Conservation (phyloP, 116 monocot genomes). For the Trichopus zeylanicus region DNA sequence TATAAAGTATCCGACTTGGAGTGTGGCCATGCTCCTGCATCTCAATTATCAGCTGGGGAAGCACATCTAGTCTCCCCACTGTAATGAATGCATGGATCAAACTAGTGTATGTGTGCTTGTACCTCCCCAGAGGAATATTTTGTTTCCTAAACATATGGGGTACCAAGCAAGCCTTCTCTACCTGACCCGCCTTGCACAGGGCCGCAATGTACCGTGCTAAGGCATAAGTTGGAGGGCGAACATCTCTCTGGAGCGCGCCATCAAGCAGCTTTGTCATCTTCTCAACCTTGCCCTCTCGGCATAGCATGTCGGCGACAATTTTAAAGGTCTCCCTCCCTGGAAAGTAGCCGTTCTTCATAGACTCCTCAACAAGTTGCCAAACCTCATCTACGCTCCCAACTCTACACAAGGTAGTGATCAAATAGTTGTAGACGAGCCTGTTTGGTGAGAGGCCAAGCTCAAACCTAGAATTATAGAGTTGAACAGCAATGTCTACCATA, state of each 20-base stretch:
- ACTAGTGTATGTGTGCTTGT: conserved; percentile 35
- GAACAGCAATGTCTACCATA: conserved; percentile 54
- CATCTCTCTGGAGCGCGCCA: conserved; percentile 34
- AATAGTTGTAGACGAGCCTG: conserved; percentile 30
- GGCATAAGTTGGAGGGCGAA: conserved; percentile 14
- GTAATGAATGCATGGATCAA: conserved; percentile 57
- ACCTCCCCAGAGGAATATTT: conserved; percentile 15
- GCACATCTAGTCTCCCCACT: conserved; percentile 39
- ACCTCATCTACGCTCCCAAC: conserved; percentile 37
- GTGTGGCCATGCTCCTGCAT: conserved; percentile 68
- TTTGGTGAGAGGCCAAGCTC: conserved; percentile 63
- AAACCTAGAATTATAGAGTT: conserved; percentile 41
- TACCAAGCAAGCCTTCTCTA: conserved; percentile 47
- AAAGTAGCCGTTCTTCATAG: conserved; percentile 57
- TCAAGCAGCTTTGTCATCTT: conserved; percentile 54
- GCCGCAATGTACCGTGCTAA: conserved; percentile 47
- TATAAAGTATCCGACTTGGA: conserved; percentile 44
- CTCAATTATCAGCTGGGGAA: conserved; percentile 50
- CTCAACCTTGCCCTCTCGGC: conserved; percentile 47
- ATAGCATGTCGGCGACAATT: conserved; percentile 38
- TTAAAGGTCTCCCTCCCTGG: conserved; percentile 51
- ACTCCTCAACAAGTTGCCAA: conserved; percentile 48
- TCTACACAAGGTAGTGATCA: conserved; percentile 55
- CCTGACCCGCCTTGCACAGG: conserved; percentile 40
- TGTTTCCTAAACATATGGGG: conserved; percentile 21